Percentiles rank a stretch among this genome's conserved stretches.
Evolutionary conservation across 1,284 basidiomycete genomes (phyloP).

Genomic region (Naganishia sp.): DNA sequence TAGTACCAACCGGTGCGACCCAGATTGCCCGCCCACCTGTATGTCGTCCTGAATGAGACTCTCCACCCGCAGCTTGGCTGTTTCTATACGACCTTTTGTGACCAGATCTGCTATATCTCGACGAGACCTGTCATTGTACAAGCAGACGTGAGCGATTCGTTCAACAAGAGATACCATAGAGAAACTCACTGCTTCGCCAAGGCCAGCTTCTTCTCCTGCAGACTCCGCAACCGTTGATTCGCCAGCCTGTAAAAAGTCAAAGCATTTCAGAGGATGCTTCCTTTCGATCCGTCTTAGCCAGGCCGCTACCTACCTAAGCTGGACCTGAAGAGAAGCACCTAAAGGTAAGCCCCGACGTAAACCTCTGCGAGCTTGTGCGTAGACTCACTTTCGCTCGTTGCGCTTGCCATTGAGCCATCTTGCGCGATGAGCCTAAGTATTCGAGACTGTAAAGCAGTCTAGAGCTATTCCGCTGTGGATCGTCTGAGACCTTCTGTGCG

Average conservation of each 20-base stretch:
- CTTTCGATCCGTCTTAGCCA: not conserved
- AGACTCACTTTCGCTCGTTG: constrained; percentile 33
- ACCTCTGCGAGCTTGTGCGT: too few relatives aligned
- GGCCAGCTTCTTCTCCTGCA: constrained; percentile 91
- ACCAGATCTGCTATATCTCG: constrained; percentile 55
- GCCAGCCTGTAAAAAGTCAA: constrained; percentile 64
- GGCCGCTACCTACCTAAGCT: constrained; percentile 30
- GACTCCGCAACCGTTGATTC: constrained; percentile 81
- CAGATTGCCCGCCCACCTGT: constrained; percentile 38
- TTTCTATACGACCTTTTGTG: constrained; percentile 50
- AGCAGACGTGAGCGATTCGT: constrained; percentile 70
- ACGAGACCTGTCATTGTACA: constrained; percentile 37
- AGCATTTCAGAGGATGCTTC: too few relatives aligned
- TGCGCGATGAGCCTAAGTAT: not conserved
- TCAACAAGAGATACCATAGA: constrained; percentile 78
- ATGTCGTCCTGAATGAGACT: constrained; percentile 54
- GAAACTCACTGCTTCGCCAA: constrained; percentile 84
- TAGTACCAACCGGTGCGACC: not conserved
- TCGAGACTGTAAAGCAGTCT: not conserved
- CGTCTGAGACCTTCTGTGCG: too few relatives aligned
- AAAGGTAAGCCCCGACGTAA: not conserved
- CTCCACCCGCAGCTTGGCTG: constrained; percentile 50
- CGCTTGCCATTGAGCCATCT: constrained; percentile 37
- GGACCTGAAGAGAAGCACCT: constrained; percentile 21
- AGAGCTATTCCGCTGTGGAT: not conserved